Base-by-base conservation (phyloP, 805 yeast genomes). In the Myxozyma neotropica region DNA sequence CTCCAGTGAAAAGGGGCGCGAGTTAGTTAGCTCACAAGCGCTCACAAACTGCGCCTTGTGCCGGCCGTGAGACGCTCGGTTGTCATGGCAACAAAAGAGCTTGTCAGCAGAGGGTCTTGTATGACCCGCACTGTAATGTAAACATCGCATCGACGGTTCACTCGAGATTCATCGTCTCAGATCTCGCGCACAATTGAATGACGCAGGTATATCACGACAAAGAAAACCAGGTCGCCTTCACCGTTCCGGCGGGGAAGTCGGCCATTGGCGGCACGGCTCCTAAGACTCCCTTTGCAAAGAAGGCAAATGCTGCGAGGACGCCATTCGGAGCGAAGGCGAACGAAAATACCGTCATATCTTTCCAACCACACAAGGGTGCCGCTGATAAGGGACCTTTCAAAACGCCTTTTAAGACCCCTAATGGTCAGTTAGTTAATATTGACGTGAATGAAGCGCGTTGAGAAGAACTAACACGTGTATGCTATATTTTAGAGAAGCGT, bases 131-230 rank as follows among this genome's bases (percentile, higher is more conserved):
- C 21, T 38, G 17, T 7, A 44, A 17, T 46, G 50, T 46, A 46
- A 46, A 46, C 50, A 46, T 29, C n/a, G n/a, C n/a, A n/a, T n/a
- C n/a, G n/a, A n/a, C n/a, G n/a, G n/a, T n/a, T n/a, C n/a, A n/a
- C n/a, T n/a, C n/a, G n/a, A n/a, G n/a, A n/a, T n/a, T n/a, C n/a
- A n/a, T n/a, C n/a, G n/a, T n/a, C n/a, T n/a, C n/a, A n/a, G n/a
- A n/a, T n/a, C n/a, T n/a, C n/a, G n/a, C n/a, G n/a, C n/a, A n/a
- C n/a, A n/a, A 17, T 15, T 23, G 27, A 39, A 61, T 59, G 66
- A 53, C 60, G 12, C 51, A 52, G 24, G 52, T 63, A 17, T 63
- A 46, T 31, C 63, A 33, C 45, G 67, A 60, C 51, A 60, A 60
- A 36, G 61, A 63, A 48, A 63, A 58, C 27, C 55, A 46, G 48